These are phyloP conservation scores for Magnusiomyces ingens DNA, from an alignment of 1,139 yeast genomes.

Conservation along the genomic window DNA sequence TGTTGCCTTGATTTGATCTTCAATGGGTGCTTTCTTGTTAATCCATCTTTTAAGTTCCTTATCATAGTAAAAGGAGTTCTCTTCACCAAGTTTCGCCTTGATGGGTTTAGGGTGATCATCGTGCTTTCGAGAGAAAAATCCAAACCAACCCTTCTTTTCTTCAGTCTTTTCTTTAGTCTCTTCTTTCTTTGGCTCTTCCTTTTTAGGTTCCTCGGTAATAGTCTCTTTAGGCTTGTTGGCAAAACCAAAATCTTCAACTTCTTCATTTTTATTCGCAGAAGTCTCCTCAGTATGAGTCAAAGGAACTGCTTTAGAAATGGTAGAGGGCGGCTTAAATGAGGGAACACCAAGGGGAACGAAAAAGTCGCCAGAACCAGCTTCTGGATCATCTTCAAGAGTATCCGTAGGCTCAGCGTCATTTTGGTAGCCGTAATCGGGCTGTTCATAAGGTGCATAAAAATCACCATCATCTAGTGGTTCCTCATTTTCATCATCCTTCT, in stretches of 20 bases:
- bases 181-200: conserved; percentile 16
- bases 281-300: conserved; percentile 6
- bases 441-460: conserved; percentile 14
- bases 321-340: conserved; percentile 5
- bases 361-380: conserved; percentile 9
- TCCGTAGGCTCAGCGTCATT: conserved; percentile 37
- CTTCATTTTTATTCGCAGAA: conserved; percentile 33
- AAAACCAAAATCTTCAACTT: conserved; percentile 30
- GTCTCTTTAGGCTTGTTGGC: conserved; percentile 21
- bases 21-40: conserved; percentile 64
- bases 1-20: conserved; percentile 51
- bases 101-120: conserved; percentile 67
- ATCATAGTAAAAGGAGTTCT: conserved; percentile 69
- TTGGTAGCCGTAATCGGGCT: conserved; percentile 33
- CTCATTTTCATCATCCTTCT: conserved; percentile 2
- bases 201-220: conserved; percentile 15
- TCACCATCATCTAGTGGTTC: conserved; percentile 7
- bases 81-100: conserved; percentile 82
- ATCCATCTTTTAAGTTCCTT: conserved; percentile 86
- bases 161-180: conserved; percentile 17
- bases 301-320: conserved; percentile 1
- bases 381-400: background rate
- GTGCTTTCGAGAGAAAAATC: conserved; percentile 36
- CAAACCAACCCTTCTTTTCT: conserved; percentile 43
- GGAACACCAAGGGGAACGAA: conserved; percentile 14